These are phyloP conservation scores for Backusella macrospora DNA, from an alignment of 192 early-diverging fungal genomes.

Conservation along the genomic window DNA sequence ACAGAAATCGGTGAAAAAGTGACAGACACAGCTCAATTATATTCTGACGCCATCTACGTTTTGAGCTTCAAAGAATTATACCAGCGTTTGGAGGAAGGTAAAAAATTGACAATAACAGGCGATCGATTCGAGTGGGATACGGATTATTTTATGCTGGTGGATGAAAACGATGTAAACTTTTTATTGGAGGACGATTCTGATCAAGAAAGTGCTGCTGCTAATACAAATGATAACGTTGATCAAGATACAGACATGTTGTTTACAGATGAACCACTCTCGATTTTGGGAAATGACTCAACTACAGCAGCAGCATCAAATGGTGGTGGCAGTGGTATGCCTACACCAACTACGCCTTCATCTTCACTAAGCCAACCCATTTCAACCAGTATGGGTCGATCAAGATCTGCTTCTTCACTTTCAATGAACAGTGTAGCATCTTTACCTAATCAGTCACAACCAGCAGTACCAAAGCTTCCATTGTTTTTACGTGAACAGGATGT, in stretches of 20 bases:
- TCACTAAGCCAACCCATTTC: constrained; percentile 8
- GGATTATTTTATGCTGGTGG: constrained; percentile 59
- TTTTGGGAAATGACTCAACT: not conserved
- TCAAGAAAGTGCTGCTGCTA: constrained; percentile 27
- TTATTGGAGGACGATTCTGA: constrained; percentile 32
- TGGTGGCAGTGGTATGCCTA: not conserved
- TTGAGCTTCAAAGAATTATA: constrained; percentile 55
- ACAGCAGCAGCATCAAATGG: not conserved
- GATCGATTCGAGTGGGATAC: constrained; percentile 57
- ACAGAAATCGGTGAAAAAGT: constrained; percentile 39
- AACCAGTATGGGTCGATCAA: constrained; percentile 23
- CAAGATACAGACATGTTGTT: constrained; percentile 40
- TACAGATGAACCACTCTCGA: constrained; percentile 36
- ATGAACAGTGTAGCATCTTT: constrained; percentile 17
- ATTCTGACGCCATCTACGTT: constrained; percentile 48
- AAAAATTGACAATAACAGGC: constrained; percentile 12
- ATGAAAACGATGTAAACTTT: constrained; percentile 63
- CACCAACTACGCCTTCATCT: constrained; percentile 14
- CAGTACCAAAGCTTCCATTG: constrained; percentile 45
- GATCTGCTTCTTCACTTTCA: constrained; percentile 28
- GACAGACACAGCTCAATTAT: constrained; percentile 51
- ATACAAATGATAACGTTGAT: not conserved
- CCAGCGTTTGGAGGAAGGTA: constrained; percentile 41
- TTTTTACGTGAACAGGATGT: constrained; percentile 60
- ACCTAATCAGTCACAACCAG: constrained; percentile 4